Evolutionary conservation across 148 eudicot genomes (phyloP), one percentile per base, ranked within the genome.

Genomic region (Camellia japonica): DNA sequence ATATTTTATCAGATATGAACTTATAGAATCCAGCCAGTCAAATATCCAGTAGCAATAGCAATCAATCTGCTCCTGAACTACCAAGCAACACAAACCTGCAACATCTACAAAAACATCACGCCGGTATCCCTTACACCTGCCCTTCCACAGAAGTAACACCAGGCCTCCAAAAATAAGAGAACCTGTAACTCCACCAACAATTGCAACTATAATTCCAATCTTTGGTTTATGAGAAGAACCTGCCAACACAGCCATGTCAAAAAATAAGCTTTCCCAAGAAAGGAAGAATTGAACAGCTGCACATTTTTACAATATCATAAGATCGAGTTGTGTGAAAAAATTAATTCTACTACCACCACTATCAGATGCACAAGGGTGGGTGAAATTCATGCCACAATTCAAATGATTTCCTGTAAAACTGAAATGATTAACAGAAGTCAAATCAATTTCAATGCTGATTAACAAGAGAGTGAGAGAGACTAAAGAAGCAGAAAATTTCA

Each of bases 81-180:
- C 16, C 73, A 67, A 66, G 83, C 15, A 81, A 74, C 55, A 63
- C 83, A 80, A 80, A 96, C 99, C 99, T 91, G 93, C 80, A 75
- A 96, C 99, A 86, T 96, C 99, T 18, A 94, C 97, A 81, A 82
- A 96, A 82, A 94, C 92, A 79, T 96, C 99, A 79, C 85, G 93
- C 80, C 74, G 89, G 84, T 85, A 85, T 77, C 90, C 87, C 81
- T 71, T 91, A 64, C 85, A 84, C 88, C 87, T 86, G 43, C 86
- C 83, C 90, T 87, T 94, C 87, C 87, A 90, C 30, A 89, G 11
- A 75, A 86, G 87, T 60, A 87, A 80, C 76, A 93, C 61, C 71
- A 88, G 68, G 85, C 85, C 85, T 55, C 91, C 97, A 82, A 94
- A 75, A 77, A 91, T 73, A 73, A 92, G 79, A 70, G 91, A 67